Evolutionary conservation across 768 basidiomycete genomes (phyloP).

Genomic region (Panus rudis): DNA sequence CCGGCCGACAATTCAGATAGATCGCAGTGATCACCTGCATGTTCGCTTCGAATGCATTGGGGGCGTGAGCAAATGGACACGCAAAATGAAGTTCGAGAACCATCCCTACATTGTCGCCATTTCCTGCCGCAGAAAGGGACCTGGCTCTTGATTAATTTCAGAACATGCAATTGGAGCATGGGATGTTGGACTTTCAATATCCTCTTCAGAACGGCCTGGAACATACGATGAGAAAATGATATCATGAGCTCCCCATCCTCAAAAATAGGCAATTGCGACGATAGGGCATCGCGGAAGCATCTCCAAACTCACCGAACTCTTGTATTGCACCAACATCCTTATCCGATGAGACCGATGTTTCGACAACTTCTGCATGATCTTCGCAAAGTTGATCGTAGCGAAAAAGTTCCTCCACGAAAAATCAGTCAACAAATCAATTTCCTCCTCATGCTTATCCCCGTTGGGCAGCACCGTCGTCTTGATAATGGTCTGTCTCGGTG

Average conservation of each 20-base stretch:
- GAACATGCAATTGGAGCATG: conserved; percentile 85
- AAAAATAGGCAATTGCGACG: background rate
- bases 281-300: too few relatives aligned
- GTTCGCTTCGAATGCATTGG: conserved; percentile 56
- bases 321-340: conserved; percentile 95
- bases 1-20: conserved; percentile 94
- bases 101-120: conserved; percentile 90
- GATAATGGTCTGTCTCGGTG: conserved; percentile 51
- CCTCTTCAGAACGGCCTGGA: conserved; percentile 89
- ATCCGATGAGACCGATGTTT: conserved; percentile 94
- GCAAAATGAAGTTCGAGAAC: conserved; percentile 2
- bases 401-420: conserved; percentile 99
- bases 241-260: background rate
- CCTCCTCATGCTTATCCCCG: conserved; percentile 73
- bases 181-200: conserved; percentile 92
- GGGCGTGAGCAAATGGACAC: conserved; percentile 2
- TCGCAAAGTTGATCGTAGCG: conserved; percentile 93
- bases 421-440: conserved; percentile 86
- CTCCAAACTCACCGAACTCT: conserved; percentile 86
- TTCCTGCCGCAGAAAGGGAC: conserved; percentile 97
- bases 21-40: conserved; percentile 99
- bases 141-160: conserved; percentile 98
- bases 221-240: background rate
- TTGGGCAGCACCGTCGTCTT: conserved; percentile 58
- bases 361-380: conserved; percentile 95